Conservation (phyloP, 1,139 yeast species). For the Diutina siamensis region DNA sequence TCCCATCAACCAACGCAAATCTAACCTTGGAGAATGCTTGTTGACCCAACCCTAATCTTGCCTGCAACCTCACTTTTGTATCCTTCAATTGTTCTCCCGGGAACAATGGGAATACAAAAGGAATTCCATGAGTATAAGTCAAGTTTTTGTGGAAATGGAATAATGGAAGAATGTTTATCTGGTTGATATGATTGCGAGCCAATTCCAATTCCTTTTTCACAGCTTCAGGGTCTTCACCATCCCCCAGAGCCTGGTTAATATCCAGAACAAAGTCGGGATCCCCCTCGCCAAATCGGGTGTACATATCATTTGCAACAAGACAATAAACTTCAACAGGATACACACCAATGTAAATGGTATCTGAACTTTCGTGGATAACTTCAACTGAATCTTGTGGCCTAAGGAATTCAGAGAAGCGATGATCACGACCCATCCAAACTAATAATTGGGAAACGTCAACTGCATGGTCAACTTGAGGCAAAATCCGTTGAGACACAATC, state of each 20-base stretch:
- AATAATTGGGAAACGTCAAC: constrained; percentile 33
- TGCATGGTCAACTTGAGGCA: constrained; percentile 40
- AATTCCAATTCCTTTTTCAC: constrained; percentile 18
- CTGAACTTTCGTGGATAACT: constrained; percentile 20
- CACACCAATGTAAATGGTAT: constrained; percentile 30
- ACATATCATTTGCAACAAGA: constrained; percentile 26
- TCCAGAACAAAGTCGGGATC: neutral
- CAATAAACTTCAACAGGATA: constrained; percentile 36
- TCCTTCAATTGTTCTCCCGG: constrained; percentile 53
- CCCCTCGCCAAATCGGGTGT: constrained; percentile 17
- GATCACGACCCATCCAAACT: constrained; percentile 43
- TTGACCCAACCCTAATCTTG: constrained; percentile 59
- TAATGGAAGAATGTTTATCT: constrained; percentile 31
- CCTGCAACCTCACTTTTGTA: constrained; percentile 61
- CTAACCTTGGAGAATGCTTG: constrained; percentile 69
- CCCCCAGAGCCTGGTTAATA: constrained; percentile 12
- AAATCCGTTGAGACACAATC: constrained; percentile 39
- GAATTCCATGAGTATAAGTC: constrained; percentile 70
- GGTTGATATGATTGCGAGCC: constrained; percentile 23
- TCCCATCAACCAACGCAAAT: constrained; percentile 42
- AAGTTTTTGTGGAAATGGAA: constrained; percentile 72
- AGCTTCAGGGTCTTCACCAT: constrained; percentile 18
- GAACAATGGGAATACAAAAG: constrained; percentile 62
- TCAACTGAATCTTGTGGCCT: constrained; percentile 27
- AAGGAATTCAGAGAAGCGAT: constrained; percentile 26